These are phyloP conservation scores for Sclerotinia subarctica DNA, from an alignment of 2,329 filamentous ascomycete genomes.

Conservation along the genomic window DNA sequence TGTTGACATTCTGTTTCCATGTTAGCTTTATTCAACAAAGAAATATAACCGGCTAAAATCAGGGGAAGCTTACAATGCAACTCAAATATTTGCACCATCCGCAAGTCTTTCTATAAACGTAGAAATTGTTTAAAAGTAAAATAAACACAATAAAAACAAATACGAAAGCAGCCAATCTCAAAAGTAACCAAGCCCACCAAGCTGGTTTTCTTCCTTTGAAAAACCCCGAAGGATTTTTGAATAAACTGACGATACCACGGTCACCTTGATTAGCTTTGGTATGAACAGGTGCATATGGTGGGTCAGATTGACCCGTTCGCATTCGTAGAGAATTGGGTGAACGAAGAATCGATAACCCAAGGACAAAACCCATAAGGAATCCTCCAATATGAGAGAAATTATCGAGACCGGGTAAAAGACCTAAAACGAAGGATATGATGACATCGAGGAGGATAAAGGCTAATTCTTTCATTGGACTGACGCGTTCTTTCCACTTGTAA, in stretches of 20 bases:
- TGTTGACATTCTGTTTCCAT: constrained; percentile 65
- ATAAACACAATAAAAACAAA: constrained; percentile 83
- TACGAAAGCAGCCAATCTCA: constrained; percentile 74
- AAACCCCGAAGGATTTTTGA: constrained; percentile 67
- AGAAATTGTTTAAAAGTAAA: constrained; percentile 86
- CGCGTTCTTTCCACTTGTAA: constrained; percentile 84
- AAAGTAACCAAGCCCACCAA: constrained; percentile 98
- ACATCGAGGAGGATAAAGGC: constrained; percentile 83
- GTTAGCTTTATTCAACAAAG: not conserved
- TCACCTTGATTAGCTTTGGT: constrained; percentile 36
- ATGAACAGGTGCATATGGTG: constrained; percentile 68
- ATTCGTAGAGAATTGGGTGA: constrained; percentile 78
- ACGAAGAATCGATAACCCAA: constrained; percentile 83
- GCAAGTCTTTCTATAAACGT: constrained; percentile 72
- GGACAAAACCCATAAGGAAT: constrained; percentile 84
- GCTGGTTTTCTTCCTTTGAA: constrained; percentile 89
- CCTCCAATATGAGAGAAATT: constrained; percentile 98
- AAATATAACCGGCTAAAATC: not conserved
- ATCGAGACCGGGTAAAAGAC: constrained; percentile 86
- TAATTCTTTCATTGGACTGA: constrained; percentile 76
- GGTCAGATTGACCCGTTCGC: constrained; percentile 65
- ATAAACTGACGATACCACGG: constrained; percentile 43
- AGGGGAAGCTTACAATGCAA: constrained; percentile 69
- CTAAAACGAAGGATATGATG: constrained; percentile 85
- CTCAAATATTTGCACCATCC: constrained; percentile 94